Evolutionary conservation across 192 early-diverging fungal species (phyloP), one percentile per base, ranked within the genome.

Genomic region (Coemansia asiatica): DNA sequence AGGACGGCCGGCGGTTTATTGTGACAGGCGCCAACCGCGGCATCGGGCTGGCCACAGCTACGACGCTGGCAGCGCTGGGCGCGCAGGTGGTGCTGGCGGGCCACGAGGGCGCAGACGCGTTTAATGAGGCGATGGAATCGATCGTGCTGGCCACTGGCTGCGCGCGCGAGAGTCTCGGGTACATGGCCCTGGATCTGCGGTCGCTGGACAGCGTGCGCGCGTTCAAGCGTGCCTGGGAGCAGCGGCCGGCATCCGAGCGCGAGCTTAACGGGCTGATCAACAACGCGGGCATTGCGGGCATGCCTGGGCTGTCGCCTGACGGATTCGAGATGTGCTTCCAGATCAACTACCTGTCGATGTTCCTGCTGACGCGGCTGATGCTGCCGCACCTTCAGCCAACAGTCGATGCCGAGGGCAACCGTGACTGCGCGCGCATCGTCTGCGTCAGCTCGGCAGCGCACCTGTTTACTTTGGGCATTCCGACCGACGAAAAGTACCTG

Each of bases 291-390:
- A 81, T 81, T 23, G 70, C 74, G 0, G 79, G 79, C 29, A 65
- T 66, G 28, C 79, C 74, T 6, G 79, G 79, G 25, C 28, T 73
- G 51, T 74, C 79, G 50, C 65, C 74, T 1, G 79, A 81, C 61
- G 79, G 79, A 15, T 81, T 75, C 46, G 79, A 81, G 36, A 62
- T 76, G 69, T 76, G 74, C 67, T 81, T 75, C 66, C 74, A 76
- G 61, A 72, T 76, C 62, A 76, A 81, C 65, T 81, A 81, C 47
- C 67, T 81, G 66, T 72, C 74, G 6, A 81, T 76, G 71, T 66
- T 76, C 55, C 68, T 81, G n/a, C 68, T 81, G 33, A 81, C 79
- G 0, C 73, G 74, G 10, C 64, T 76, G 2, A 56, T 81, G 60
- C 70, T 81, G 40, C 70, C 69, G 8, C 59, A 67, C 27, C 6